Percentiles rank a stretch among this genome's conserved stretches.
These are phyloP conservation scores for Eucalyptus viminalis DNA, from an alignment of 345 rosid genomes.

Conservation along the genomic window DNA sequence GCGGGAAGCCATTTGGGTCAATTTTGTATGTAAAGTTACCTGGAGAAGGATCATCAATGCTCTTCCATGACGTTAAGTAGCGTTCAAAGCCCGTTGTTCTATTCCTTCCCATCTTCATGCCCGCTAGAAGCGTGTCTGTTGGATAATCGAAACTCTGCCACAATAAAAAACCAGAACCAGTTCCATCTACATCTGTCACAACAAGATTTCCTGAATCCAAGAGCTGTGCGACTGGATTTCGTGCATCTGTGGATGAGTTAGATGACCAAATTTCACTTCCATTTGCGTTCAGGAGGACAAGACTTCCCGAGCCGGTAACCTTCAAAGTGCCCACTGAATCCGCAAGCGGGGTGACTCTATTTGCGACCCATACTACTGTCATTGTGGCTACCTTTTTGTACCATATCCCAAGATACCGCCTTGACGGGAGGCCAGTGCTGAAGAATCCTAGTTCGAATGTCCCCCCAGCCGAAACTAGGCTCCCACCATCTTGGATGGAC, in stretches of 20 bases:
- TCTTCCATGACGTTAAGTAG: constrained; percentile 30
- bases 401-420: constrained; percentile 16
- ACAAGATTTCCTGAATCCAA: constrained; percentile 21
- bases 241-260: not conserved
- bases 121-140: constrained; percentile 24
- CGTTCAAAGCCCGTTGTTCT: constrained; percentile 7
- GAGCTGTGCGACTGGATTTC: not conserved
- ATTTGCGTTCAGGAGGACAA: not conserved
- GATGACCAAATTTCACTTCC: not conserved
- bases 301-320: not conserved
- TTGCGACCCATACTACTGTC: constrained; percentile 8
- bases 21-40: constrained; percentile 11
- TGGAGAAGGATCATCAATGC: constrained; percentile 21
- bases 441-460: constrained; percentile 21
- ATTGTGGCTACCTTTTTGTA: not conserved
- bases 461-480: not conserved
- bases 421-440: not conserved
- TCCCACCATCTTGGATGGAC: constrained; percentile 8
- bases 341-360: not conserved
- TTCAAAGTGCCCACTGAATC: not conserved
- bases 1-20: constrained; percentile 22
- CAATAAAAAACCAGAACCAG: not conserved
- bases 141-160: constrained; percentile 66
- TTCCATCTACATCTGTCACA: not conserved
- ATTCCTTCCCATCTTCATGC: constrained; percentile 37